Evolutionary conservation across 768 basidiomycete genomes (phyloP).

Genomic region (Strobilomyces confusus): DNA sequence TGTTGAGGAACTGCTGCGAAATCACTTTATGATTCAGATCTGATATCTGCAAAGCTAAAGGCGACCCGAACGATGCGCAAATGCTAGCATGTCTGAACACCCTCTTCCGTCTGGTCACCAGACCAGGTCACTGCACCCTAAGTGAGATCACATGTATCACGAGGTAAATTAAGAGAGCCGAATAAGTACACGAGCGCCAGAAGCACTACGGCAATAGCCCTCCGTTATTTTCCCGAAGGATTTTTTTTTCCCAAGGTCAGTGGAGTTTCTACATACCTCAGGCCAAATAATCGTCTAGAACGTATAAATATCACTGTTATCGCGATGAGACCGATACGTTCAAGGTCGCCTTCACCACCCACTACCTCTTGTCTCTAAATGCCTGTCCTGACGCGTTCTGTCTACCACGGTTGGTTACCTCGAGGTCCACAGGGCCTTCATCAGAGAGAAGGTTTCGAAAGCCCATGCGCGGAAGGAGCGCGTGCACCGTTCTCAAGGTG

Average conservation of each 20-base stretch:
- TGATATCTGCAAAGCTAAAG: no score
- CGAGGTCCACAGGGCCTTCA: constrained; percentile 1
- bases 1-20: no score
- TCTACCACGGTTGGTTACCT: constrained; percentile 3
- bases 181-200: neutral
- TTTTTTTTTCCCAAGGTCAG: no score
- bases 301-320: neutral
- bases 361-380: neutral
- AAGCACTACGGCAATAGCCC: neutral
- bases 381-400: neutral
- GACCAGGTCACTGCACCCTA: neutral
- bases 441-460: neutral
- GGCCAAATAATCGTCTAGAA: neutral
- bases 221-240: neutral
- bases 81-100: no score
- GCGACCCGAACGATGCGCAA: no score
- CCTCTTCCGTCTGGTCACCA: no score
- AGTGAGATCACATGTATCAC: neutral
- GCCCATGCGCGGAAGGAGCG: neutral
- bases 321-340: neutral
- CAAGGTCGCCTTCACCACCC: neutral
- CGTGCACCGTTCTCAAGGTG: neutral
- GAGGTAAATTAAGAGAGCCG: neutral
- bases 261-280: neutral
- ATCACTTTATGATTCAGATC: no score